Conservation (phyloP, 2,329 filamentous ascomycete genomes). For the Tolypocladium paradoxum region DNA sequence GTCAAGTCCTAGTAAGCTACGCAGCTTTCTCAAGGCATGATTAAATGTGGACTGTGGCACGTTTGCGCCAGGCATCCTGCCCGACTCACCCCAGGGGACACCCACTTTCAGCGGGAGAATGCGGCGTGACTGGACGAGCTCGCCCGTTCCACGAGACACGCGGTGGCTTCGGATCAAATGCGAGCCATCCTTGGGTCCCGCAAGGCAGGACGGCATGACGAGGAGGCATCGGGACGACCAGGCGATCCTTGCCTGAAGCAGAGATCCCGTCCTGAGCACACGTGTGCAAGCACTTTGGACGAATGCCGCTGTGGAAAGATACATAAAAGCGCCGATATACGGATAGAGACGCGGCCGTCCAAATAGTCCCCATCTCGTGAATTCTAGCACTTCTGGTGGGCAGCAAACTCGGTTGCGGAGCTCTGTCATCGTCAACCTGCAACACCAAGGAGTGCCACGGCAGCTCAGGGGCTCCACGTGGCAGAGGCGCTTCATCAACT, state of each 20-base stretch:
- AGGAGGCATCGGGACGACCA: neutral
- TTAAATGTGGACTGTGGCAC: too few species aligned
- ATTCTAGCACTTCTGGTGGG: neutral
- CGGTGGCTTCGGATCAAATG: neutral
- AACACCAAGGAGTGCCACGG: neutral
- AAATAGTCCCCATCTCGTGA: neutral
- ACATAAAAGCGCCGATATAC: neutral
- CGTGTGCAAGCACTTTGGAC: neutral
- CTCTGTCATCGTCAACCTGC: neutral
- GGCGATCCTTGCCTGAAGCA: too few species aligned
- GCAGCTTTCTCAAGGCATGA: neutral
- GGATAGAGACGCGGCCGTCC: neutral
- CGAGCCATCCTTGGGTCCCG: neutral
- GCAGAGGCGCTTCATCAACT: neutral
- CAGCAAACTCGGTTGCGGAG: neutral
- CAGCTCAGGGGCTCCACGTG: neutral
- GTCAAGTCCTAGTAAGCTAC: neutral
- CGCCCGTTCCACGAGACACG: neutral
- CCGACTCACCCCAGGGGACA: neutral
- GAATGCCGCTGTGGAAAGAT: too few species aligned
- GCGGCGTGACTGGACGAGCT: neutral
- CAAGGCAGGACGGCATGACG: neutral
- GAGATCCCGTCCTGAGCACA: too few species aligned
- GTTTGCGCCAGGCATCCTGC: neutral
- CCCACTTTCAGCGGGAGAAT: neutral